Conservation (phyloP, 345 rosid species). For the Luvunga scandens region DNA sequence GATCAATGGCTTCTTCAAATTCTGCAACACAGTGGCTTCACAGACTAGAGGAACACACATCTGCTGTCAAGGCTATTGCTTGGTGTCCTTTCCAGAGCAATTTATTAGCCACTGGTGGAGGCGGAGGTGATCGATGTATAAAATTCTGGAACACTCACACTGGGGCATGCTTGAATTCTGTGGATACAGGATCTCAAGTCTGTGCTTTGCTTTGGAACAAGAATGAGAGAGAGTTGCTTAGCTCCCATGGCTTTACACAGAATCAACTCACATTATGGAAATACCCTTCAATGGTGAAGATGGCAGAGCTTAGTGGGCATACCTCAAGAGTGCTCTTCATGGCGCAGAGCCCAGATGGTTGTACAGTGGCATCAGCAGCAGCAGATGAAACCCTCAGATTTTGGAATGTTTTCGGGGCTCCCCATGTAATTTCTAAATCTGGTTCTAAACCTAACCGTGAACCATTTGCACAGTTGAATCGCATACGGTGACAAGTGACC, state of each 20-base stretch:
- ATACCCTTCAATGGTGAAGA: conserved; percentile 53
- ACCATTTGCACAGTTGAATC: conserved; percentile 45
- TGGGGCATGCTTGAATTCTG: conserved; percentile 51
- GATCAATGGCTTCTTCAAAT: conserved; percentile 37
- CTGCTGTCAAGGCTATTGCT: conserved; percentile 62
- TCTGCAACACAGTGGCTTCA: conserved; percentile 52
- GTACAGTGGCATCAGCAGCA: conserved; percentile 68
- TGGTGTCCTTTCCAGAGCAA: conserved; percentile 65
- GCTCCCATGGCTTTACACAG: conserved; percentile 50
- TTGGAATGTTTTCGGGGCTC: conserved; percentile 65
- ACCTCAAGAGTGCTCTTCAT: conserved; percentile 53
- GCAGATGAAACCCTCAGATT: conserved; percentile 60
- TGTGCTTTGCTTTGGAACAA: conserved; percentile 52
- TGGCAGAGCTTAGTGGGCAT: conserved; percentile 45
- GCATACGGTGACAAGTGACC: conserved; percentile 32
- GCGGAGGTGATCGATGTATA: conserved; percentile 45
- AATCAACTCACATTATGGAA: conserved; percentile 51
- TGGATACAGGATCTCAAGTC: conserved; percentile 50
- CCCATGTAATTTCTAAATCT: conserved; percentile 45
- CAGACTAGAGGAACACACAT: conserved; percentile 46
- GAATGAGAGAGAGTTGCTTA: conserved; percentile 49
- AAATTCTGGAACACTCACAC: conserved; percentile 55
- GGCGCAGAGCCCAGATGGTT: conserved; percentile 66
- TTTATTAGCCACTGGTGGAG: conserved; percentile 55
- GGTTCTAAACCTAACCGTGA: conserved; percentile 42